A percentile compares a stretch with the other conserved stretches of the same genome.
phyloP scores from a whole-genome alignment of 306 rosid species.

The Datisca glomerata region DNA sequence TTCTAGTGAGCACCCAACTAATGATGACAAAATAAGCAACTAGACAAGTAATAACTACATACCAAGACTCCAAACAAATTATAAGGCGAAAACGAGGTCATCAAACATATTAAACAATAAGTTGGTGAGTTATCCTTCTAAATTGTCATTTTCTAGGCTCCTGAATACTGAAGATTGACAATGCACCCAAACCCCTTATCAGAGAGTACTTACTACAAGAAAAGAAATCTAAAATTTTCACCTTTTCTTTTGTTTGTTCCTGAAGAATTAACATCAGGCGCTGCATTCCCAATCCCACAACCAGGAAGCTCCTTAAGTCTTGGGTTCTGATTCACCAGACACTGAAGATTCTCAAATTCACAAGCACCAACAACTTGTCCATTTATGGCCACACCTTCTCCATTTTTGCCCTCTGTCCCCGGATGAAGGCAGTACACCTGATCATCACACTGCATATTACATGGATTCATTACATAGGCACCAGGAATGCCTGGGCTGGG shows the following conservation, averaged over 20 bases:
- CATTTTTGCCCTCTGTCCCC: conserved; percentile 42
- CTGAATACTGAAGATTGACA: no score
- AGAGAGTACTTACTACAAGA: no score
- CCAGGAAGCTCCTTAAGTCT: conserved; percentile 45
- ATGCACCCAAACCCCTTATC: no score
- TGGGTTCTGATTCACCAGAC: conserved; percentile 47
- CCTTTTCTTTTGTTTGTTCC: conserved; percentile 31
- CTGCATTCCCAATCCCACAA: conserved; percentile 40
- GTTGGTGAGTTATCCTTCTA: no score
- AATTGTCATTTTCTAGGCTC: no score
- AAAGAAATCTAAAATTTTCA: no score
- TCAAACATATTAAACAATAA: no score
- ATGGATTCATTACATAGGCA: conserved; percentile 67
- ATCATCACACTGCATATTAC: conserved; percentile 78
- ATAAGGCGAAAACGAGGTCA: no score
- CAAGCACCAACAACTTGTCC: conserved; percentile 51
- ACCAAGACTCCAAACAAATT: no score
- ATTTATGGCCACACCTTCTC: conserved; percentile 25
- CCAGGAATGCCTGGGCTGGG: conserved; percentile 21
- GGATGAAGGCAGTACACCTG: conserved; percentile 58
- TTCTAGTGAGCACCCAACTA: no score
- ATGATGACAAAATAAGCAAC: no score
- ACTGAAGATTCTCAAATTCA: conserved; percentile 75
- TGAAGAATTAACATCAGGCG: conserved; percentile 28
- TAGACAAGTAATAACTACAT: no score